Evolutionary conservation across 2,329 filamentous ascomycete species (phyloP).

Genomic region (Ceratocystis huliohia): DNA sequence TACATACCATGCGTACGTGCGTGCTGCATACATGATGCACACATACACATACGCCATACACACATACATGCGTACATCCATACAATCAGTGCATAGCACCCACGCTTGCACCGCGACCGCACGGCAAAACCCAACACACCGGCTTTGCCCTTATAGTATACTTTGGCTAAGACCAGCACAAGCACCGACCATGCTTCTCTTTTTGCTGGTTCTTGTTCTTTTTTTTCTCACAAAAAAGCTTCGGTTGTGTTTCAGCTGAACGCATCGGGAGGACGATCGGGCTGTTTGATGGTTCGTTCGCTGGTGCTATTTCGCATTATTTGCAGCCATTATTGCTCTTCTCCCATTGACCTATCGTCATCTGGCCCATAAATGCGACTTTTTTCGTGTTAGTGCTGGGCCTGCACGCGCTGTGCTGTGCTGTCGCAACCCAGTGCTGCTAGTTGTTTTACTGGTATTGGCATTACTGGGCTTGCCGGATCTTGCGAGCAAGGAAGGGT

Average conservation of each 20-base stretch:
- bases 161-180: background rate
- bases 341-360: background rate
- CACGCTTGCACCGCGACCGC: background rate
- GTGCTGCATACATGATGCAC: too few relatives aligned
- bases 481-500: too few relatives aligned
- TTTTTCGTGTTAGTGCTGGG: background rate
- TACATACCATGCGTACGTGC: too few relatives aligned
- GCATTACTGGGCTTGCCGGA: too few relatives aligned
- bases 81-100: background rate
- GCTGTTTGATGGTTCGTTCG: constrained; percentile 8
- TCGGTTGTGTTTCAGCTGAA: constrained; percentile 11
- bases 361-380: background rate
- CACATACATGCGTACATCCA: background rate
- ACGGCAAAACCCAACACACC: background rate
- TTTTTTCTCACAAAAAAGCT: constrained; percentile 5
- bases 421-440: background rate
- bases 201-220: background rate
- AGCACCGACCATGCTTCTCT: background rate
- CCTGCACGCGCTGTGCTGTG: background rate
- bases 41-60: too few relatives aligned
- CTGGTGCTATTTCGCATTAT: constrained; percentile 5
- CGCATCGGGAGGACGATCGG: constrained; percentile 9
- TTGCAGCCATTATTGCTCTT: constrained; percentile 3
- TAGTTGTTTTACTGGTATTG: background rate
- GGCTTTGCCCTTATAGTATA: constrained; percentile 5